Conservation (phyloP, 2,329 filamentous ascomycete species). For the Rugonectria rugulosa region DNA sequence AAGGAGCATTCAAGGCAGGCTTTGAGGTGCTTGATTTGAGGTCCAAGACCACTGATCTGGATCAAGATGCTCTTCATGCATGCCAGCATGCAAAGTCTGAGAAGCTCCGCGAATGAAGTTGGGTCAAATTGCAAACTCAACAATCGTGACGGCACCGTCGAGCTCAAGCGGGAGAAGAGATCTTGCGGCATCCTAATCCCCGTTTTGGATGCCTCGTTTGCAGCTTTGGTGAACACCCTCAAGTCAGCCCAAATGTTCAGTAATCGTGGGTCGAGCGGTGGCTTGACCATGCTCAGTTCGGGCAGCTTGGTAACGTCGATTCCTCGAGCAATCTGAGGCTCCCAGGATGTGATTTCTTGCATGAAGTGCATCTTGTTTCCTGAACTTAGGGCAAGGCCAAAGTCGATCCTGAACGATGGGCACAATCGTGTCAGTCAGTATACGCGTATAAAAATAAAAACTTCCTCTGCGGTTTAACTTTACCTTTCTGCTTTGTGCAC, state of each 20-base stretch:
- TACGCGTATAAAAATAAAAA: neutral
- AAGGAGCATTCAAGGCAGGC: neutral
- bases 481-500: slow-evolving; percentile 26
- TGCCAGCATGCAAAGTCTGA: slow-evolving; percentile 35
- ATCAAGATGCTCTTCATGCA: slow-evolving; percentile 31
- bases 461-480: neutral
- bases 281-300: slow-evolving; percentile 18
- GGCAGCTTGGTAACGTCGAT: neutral
- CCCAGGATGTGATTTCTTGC: slow-evolving; percentile 19
- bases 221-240: slow-evolving; percentile 29
- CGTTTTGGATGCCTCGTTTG: slow-evolving; percentile 32
- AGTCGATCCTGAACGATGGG: slow-evolving; percentile 11
- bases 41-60: slow-evolving; percentile 22
- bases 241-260: slow-evolving; percentile 35
- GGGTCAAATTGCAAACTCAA: slow-evolving; percentile 26
- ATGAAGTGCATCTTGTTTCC: slow-evolving; percentile 14
- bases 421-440: neutral
- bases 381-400: slow-evolving; percentile 21
- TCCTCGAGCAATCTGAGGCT: slow-evolving; percentile 13
- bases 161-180: slow-evolving; percentile 28
- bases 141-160: slow-evolving; percentile 34
- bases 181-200: slow-evolving; percentile 25
- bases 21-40: slow-evolving; percentile 2
- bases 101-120: slow-evolving; percentile 15
- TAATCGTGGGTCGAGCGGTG: slow-evolving; percentile 26